Evolutionary conservation across 2,329 filamentous ascomycete species (phyloP).

Genomic region (Bipolaris zeicola): DNA sequence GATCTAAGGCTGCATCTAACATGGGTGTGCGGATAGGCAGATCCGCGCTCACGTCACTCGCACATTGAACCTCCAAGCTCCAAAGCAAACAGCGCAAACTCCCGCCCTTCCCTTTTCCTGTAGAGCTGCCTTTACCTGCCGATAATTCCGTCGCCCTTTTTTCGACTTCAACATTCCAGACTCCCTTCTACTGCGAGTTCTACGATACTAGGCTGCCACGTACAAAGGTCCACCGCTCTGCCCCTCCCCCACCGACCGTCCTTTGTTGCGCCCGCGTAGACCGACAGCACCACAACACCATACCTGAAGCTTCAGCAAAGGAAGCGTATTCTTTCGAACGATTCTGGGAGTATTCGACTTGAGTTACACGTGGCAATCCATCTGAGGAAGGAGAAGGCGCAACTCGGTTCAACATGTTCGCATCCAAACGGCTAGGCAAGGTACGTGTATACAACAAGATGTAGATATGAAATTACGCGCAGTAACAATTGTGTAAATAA

Average conservation of each 20-base stretch:
- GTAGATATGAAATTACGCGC: not conserved
- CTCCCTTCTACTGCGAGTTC: not conserved
- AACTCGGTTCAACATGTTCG: conserved; percentile 52
- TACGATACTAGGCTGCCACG: not conserved
- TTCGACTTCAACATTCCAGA: not conserved
- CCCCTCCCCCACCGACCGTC: conserved; percentile 8
- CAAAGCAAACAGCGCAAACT: not conserved
- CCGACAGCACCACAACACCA: not conserved
- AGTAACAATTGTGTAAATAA: not conserved
- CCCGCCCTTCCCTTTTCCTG: not conserved
- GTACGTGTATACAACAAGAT: conserved; percentile 37
- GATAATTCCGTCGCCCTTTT: not conserved
- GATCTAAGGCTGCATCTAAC: not conserved
- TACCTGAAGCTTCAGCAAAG: not conserved
- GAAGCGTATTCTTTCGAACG: not conserved
- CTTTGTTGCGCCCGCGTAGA: not conserved
- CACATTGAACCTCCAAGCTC: conserved; percentile 4
- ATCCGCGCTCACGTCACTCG: conserved; percentile 4
- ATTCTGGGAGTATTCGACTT: not conserved
- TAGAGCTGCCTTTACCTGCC: not conserved
- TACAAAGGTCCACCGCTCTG: conserved; percentile 8
- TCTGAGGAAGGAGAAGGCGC: not conserved
- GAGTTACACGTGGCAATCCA: not conserved
- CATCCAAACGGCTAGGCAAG: conserved; percentile 56
- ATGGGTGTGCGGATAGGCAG: not conserved